Percentiles rank a stretch among this genome's conserved stretches.
Evolutionary conservation across 371 early-diverging fungal species (phyloP).

Genomic region (Cokeromyces recurvatus): DNA sequence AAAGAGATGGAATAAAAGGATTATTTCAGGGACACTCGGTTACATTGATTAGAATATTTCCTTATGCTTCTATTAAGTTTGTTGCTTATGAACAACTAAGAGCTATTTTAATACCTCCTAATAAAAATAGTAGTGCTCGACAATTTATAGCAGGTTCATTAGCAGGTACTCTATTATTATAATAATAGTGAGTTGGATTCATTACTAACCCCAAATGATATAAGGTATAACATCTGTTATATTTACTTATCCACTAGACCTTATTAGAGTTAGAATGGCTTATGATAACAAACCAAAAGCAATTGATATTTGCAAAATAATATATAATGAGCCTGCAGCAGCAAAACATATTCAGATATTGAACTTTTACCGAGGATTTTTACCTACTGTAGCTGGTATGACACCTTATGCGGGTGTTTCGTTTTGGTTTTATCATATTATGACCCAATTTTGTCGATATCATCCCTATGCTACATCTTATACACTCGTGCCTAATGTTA

Average conservation of each 20-base stretch:
- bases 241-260: slow-evolving; percentile 86
- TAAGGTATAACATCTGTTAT: slow-evolving; percentile 77
- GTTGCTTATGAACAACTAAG: slow-evolving; percentile 83
- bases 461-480: slow-evolving; percentile 27
- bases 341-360: slow-evolving; percentile 23
- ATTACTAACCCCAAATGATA: no score
- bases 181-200: no score
- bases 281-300: slow-evolving; percentile 52
- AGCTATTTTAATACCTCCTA: slow-evolving; percentile 53
- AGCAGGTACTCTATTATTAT: slow-evolving; percentile 54
- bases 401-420: slow-evolving; percentile 92
- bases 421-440: slow-evolving; percentile 66
- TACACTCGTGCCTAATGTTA: slow-evolving; percentile 12
- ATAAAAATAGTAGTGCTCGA: slow-evolving; percentile 43
- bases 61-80: slow-evolving; percentile 92
- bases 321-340: slow-evolving; percentile 44
- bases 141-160: slow-evolving; percentile 69
- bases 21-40: slow-evolving; percentile 91
- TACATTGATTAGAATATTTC: slow-evolving; percentile 85
- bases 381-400: slow-evolving; percentile 81
- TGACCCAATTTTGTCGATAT: slow-evolving; percentile 49
- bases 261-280: slow-evolving; percentile 88
- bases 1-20: slow-evolving; percentile 63
- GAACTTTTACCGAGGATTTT: slow-evolving; percentile 89
- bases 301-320: slow-evolving; percentile 21